These are phyloP conservation scores for Ochetophila trinervis DNA, from an alignment of 306 rosid species.

Conservation along the genomic window DNA sequence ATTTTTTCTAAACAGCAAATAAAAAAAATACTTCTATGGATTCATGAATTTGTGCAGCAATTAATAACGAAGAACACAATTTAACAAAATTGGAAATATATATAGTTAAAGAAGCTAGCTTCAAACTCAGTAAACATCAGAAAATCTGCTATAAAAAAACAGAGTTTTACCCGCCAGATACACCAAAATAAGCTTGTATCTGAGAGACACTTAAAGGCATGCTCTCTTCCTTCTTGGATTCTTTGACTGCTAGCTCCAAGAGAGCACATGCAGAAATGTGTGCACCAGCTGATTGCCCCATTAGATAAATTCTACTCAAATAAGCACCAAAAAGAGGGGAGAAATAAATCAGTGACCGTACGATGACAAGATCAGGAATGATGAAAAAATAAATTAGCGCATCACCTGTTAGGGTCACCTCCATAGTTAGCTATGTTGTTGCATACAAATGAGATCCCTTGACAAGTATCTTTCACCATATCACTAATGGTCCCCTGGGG, in stretches of 20 bases:
- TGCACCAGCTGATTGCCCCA: slow-evolving; percentile 99
- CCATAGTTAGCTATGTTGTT: slow-evolving; percentile 76
- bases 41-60: too few species aligned
- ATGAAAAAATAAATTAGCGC: slow-evolving; percentile 19
- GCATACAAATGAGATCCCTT: slow-evolving; percentile 68
- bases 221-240: slow-evolving; percentile 39
- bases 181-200: slow-evolving; percentile 82
- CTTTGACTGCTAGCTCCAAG: slow-evolving; percentile 71
- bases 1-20: too few species aligned
- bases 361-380: slow-evolving; percentile 16
- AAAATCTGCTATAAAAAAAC: slow-evolving; percentile 13
- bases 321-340: slow-evolving; percentile 6
- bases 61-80: too few species aligned
- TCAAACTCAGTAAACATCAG: slow-evolving; percentile 5
- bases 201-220: slow-evolving; percentile 65
- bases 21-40: too few species aligned
- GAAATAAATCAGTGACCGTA: slow-evolving; percentile 19
- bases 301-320: slow-evolving; percentile 68
- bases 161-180: slow-evolving; percentile 86
- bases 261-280: slow-evolving; percentile 89
- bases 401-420: slow-evolving; percentile 83
- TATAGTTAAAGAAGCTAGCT: not conserved
- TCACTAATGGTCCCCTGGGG: slow-evolving; percentile 98
- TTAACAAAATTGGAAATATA: not conserved
- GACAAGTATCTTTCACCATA: slow-evolving; percentile 79